Conservation (phyloP, 2,329 filamentous ascomycete genomes). For the Paradendryphiella salina region DNA sequence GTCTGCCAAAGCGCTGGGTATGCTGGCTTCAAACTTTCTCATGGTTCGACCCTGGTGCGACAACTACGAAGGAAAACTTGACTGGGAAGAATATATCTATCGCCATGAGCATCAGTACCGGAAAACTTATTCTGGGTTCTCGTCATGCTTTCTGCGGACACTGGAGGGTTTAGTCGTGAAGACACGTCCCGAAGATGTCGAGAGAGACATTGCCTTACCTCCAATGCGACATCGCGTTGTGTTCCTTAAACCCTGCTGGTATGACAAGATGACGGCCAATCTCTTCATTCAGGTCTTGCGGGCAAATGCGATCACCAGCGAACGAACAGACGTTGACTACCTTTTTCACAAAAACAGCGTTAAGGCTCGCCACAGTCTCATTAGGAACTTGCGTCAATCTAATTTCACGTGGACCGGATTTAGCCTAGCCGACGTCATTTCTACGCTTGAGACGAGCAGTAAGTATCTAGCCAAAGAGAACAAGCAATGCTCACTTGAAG, state of each 20-base stretch:
- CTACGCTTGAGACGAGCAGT: conserved; percentile 66
- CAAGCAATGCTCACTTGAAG: conserved; percentile 62
- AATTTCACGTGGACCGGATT: conserved; percentile 88
- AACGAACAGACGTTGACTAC: conserved; percentile 81
- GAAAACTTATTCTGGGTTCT: conserved; percentile 59
- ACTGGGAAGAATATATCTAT: conserved; percentile 74
- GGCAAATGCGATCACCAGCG: conserved; percentile 85
- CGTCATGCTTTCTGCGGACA: conserved; percentile 65
- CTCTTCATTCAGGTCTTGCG: conserved; percentile 82
- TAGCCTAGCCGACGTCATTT: conserved; percentile 63
- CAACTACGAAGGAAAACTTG: conserved; percentile 61
- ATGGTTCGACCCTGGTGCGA: conserved; percentile 80
- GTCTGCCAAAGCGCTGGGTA: conserved; percentile 64
- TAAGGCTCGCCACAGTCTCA: conserved; percentile 67
- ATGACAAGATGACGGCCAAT: conserved; percentile 82
- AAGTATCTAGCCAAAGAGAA: conserved; percentile 67
- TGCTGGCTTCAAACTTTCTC: conserved; percentile 69
- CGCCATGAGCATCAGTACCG: conserved; percentile 54
- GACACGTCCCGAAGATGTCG: conserved; percentile 72
- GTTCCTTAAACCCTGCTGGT: conserved; percentile 76
- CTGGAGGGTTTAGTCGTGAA: conserved; percentile 82
- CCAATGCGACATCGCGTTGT: conserved; percentile 71
- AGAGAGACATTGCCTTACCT: conserved; percentile 67
- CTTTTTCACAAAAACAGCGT: conserved; percentile 80
- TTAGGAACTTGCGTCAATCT: conserved; percentile 78